Percentiles rank a stretch among this genome's conserved stretches.
phyloP scores from a whole-genome alignment of 495 filamentous ascomycete genomes.

The Xylaria scruposa region DNA sequence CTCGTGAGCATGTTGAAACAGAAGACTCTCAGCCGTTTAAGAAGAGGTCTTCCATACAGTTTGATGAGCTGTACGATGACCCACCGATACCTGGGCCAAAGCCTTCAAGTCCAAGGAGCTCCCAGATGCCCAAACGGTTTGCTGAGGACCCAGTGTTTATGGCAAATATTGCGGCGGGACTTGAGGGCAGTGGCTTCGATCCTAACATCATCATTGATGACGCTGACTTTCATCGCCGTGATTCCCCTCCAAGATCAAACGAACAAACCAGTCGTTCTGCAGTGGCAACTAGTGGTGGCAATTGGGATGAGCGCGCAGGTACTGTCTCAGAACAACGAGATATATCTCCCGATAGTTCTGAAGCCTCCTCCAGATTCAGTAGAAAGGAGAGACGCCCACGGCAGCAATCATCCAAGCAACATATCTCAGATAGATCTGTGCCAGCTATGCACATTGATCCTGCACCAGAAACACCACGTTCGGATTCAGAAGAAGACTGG shows the following conservation, averaged over 20 bases:
- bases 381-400: slow-evolving; percentile 29
- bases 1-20: slow-evolving; percentile 27
- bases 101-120: slow-evolving; percentile 41
- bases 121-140: slow-evolving; percentile 58
- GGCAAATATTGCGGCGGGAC: slow-evolving; percentile 71
- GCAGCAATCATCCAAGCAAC: slow-evolving; percentile 23
- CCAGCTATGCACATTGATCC: slow-evolving; percentile 4
- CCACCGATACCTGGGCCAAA: slow-evolving; percentile 48
- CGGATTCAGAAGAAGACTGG: slow-evolving; percentile 32
- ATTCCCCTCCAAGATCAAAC: slow-evolving; percentile 68
- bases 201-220: slow-evolving; percentile 73
- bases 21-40: slow-evolving; percentile 35
- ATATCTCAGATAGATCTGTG: slow-evolving; percentile 19
- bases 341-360: slow-evolving; percentile 28
- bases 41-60: slow-evolving; percentile 29
- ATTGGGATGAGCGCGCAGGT: neutral
- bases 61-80: slow-evolving; percentile 35
- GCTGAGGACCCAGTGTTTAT: slow-evolving; percentile 71
- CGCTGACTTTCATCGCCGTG: slow-evolving; percentile 64
- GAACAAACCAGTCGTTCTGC: slow-evolving; percentile 45
- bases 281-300: neutral
- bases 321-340: slow-evolving; percentile 33
- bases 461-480: slow-evolving; percentile 14
- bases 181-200: slow-evolving; percentile 72
- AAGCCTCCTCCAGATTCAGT: slow-evolving; percentile 26